phyloP scores from a whole-genome alignment of 1,284 basidiomycete species.

The Ganoderma resinaceum region DNA sequence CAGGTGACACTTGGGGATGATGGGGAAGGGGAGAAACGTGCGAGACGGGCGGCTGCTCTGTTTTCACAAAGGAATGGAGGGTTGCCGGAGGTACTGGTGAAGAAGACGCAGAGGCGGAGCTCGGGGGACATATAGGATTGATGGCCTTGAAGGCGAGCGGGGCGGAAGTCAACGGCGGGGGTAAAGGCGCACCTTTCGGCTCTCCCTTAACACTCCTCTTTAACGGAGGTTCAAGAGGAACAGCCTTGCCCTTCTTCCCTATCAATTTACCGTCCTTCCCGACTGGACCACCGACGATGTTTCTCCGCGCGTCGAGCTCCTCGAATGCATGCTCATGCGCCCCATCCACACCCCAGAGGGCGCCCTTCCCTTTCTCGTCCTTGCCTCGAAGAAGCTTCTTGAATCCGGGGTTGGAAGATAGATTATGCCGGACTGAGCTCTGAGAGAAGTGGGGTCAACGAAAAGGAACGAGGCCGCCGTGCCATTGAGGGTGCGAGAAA shows the following conservation, averaged over 20 bases:
- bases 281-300: slow-evolving; percentile 41
- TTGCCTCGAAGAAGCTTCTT: slow-evolving; percentile 85
- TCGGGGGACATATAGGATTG: slow-evolving; percentile 18
- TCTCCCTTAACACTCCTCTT: slow-evolving; percentile 73
- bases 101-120: slow-evolving; percentile 28
- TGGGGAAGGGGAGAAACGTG: slow-evolving; percentile 16
- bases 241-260: slow-evolving; percentile 58
- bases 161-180: slow-evolving; percentile 69
- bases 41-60: slow-evolving; percentile 29
- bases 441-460: slow-evolving; percentile 42
- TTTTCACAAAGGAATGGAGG: slow-evolving; percentile 29
- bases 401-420: slow-evolving; percentile 89
- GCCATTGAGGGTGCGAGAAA: neutral
- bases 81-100: slow-evolving; percentile 16
- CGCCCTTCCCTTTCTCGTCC: slow-evolving; percentile 89
- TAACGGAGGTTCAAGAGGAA: slow-evolving; percentile 62
- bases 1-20: slow-evolving; percentile 19
- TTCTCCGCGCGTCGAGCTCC: slow-evolving; percentile 68
- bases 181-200: slow-evolving; percentile 58
- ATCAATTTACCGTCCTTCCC: slow-evolving; percentile 46
- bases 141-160: slow-evolving; percentile 53
- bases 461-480: slow-evolving; percentile 15
- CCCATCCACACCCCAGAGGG: slow-evolving; percentile 88
- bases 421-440: slow-evolving; percentile 92
- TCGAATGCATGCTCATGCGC: slow-evolving; percentile 70